Percentiles rank a stretch among this genome's conserved stretches.
phyloP scores from a whole-genome alignment of 805 yeast genomes.

The Hagleromyces aurorensis region DNA sequence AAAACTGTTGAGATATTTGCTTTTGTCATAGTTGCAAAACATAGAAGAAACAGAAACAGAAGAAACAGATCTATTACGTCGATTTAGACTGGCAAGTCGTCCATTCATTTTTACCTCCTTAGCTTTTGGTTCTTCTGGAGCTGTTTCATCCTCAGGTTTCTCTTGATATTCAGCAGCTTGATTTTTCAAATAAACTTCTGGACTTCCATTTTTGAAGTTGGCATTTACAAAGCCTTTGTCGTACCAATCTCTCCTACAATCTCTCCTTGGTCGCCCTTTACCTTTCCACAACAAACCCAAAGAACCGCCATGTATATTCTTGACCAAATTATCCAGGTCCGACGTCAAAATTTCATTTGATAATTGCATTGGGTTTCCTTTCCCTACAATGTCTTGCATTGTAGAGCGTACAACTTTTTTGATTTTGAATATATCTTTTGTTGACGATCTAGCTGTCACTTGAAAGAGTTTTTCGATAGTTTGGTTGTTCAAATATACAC shows the following conservation, averaged over 20 bases:
- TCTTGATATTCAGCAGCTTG: conserved; percentile 9
- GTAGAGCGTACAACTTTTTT: conserved; percentile 65
- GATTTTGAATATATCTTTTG: conserved; percentile 41
- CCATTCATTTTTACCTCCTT: conserved; percentile 9
- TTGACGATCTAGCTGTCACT: conserved; percentile 39
- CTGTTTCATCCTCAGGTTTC: conserved; percentile 6
- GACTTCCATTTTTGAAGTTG: conserved; percentile 19
- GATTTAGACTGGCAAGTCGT: conserved; percentile 5
- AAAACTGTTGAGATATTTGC: conserved; percentile 12
- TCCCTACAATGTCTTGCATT: conserved; percentile 55
- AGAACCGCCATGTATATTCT: conserved; percentile 29
- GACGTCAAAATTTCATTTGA: conserved; percentile 35
- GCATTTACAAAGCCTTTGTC: conserved; percentile 13
- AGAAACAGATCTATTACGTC: conserved; percentile 18
- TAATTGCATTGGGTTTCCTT: conserved; percentile 29
- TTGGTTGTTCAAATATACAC: conserved; percentile 46
- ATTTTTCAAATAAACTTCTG: conserved; percentile 11
- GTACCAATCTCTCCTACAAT: conserved; percentile 5
- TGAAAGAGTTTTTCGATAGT: conserved; percentile 44
- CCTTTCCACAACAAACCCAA: conserved; percentile 42
- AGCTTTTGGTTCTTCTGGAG: conserved; percentile 8
- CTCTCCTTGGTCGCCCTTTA: conserved; percentile 37
- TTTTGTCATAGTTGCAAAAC: conserved; percentile 22
- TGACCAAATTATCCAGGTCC: conserved; percentile 30
- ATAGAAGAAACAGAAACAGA: conserved; percentile 19